These are phyloP conservation scores for Schizonepeta tenuifolia DNA, from an alignment of 257 asterid species.

Conservation along the genomic window DNA sequence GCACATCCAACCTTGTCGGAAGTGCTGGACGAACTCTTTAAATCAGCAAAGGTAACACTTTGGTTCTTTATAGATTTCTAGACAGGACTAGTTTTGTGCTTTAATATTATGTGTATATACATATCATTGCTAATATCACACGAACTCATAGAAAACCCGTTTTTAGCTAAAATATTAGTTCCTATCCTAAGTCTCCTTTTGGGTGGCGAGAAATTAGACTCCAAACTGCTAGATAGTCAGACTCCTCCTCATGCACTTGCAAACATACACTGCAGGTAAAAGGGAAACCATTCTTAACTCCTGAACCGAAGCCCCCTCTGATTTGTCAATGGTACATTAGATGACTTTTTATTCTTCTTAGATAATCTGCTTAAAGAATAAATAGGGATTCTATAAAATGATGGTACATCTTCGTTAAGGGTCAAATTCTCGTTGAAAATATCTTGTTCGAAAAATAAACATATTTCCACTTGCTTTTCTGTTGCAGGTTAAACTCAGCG, in stretches of 20 bases:
- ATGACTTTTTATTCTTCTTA: constrained; percentile 32
- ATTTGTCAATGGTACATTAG: constrained; percentile 64
- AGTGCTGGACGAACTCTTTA: constrained; percentile 88
- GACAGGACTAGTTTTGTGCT: background rate
- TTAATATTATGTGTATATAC: background rate
- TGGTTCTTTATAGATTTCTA: background rate
- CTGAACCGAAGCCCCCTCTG: constrained; percentile 68
- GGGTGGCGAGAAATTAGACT: constrained; percentile 27
- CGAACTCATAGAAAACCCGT: background rate
- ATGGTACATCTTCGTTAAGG: constrained; percentile 27
- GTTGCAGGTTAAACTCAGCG: constrained; percentile 67
- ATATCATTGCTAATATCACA: constrained; percentile 9
- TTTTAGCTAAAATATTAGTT: constrained; percentile 11
- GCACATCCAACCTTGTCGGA: constrained; percentile 98
- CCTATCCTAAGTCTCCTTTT: constrained; percentile 24
- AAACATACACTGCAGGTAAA: constrained; percentile 52
- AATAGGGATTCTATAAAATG: constrained; percentile 11
- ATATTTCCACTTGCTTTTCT: constrained; percentile 19
- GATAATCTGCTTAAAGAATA: constrained; percentile 30
- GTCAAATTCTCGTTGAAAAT: background rate
- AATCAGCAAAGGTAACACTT: constrained; percentile 77
- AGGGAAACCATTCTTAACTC: constrained; percentile 60
- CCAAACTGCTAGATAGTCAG: constrained; percentile 37
- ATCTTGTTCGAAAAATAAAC: constrained; percentile 12
- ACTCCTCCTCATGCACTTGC: constrained; percentile 44